Evolutionary conservation across 495 filamentous ascomycete genomes (phyloP), one percentile per base, ranked within the genome.

Genomic region (Clavariopsis aquatica): DNA sequence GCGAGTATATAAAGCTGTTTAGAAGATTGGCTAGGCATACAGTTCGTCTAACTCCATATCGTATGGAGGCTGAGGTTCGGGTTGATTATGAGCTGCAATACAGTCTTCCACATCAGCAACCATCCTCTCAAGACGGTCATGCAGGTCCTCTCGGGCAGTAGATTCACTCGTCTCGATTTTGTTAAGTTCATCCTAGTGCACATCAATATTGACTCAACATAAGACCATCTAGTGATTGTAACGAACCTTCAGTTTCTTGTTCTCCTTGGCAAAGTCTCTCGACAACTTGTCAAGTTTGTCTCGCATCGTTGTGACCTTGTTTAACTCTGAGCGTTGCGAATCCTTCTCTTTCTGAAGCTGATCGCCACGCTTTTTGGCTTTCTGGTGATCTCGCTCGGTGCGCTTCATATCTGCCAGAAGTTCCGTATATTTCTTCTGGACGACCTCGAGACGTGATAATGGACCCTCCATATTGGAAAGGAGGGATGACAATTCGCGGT

Each of bases 331-430:
- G 65, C 90, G 86, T 20, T 86, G 85, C 64, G 89, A 87, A 75
- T 98, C 94, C 74, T 95, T 95, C 66, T 98, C 94, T 75, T 98
- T 98, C 77, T 98, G 94, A 60, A 98, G 74, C 70, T 92, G 89
- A 76, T 98, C 94, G 17, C 89, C 91, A 9, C 92, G 87, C 77
- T 97, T 98, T 79, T 96, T 96, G 71, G 92, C 92, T 78, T 96
- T 98, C 43, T 89, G 81, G 71, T 96, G 90, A 57, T 98, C 94
- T 28, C 93, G 89, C 73, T 98, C 93, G 61, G 95, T 82, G 54
- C 91, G 86, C 71, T 96, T 96, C 91, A 98, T 95, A 60, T 96
- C 91, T 41, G 89, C 86, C 55, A 96, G 81, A 2, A 97, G 84
- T 65, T 98, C 93, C 47, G 90, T 89, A 62, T 93, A 97, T 71